phyloP scores from a whole-genome alignment of 2,329 filamentous ascomycete species.

The Sphaerulina musiva region DNA sequence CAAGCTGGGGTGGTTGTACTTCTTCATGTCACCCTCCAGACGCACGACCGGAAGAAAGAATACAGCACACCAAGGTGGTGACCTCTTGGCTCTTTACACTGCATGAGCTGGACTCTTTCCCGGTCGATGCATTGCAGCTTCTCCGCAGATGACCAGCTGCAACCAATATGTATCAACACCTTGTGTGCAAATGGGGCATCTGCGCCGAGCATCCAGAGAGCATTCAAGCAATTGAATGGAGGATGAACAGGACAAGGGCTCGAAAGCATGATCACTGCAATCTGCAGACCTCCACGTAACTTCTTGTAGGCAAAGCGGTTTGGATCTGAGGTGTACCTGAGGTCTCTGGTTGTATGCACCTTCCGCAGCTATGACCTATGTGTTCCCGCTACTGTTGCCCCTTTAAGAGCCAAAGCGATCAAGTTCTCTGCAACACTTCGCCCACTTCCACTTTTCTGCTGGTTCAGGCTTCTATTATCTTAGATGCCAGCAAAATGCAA shows the following conservation, averaged over 20 bases:
- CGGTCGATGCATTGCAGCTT: not conserved
- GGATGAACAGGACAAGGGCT: not conserved
- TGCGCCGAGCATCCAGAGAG: not conserved
- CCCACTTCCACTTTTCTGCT: not conserved
- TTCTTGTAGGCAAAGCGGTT: not conserved
- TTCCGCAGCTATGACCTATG: not conserved
- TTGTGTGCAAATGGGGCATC: not conserved
- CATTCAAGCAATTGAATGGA: not conserved
- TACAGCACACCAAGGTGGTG: not conserved
- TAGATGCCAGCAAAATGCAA: slow-evolving; percentile 2
- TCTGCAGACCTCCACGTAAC: not conserved
- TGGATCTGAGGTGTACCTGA: not conserved
- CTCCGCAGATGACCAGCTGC: not conserved
- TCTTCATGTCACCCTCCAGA: not conserved
- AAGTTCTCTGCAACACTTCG: not conserved
- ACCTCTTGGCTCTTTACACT: not conserved
- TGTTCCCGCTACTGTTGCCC: not conserved
- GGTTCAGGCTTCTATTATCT: not conserved
- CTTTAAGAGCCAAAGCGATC: not conserved
- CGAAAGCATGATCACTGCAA: not conserved
- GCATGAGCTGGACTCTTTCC: not conserved
- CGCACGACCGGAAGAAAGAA: not conserved
- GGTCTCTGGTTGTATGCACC: not conserved
- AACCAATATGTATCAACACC: not conserved
- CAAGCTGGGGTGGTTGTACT: no score